phyloP scores from a whole-genome alignment of 164 flowering plant species.

The Liriodendron chinense region DNA sequence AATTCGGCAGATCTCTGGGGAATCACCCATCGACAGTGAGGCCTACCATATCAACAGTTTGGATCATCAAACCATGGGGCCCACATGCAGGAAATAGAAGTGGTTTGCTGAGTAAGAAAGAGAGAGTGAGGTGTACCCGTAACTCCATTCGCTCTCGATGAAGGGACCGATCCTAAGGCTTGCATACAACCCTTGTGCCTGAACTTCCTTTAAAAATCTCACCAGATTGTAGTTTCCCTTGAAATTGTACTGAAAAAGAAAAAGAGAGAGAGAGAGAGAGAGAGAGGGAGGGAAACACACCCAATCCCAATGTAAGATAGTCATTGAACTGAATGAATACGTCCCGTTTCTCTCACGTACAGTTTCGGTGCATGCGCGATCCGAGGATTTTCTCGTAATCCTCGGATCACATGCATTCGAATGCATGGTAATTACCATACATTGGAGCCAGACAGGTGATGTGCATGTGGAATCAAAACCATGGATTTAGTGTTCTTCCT shows the following conservation, averaged over 20 bases:
- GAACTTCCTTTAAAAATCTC: constrained; percentile 47
- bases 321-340: background rate
- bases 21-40: no score
- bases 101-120: background rate
- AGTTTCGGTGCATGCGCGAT: background rate
- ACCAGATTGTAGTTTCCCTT: constrained; percentile 50
- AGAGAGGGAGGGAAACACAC: background rate
- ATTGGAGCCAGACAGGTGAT: no score
- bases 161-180: constrained; percentile 67
- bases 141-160: constrained; percentile 66
- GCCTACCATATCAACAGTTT: no score
- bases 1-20: no score
- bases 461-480: no score
- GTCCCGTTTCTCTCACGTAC: background rate
- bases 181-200: constrained; percentile 55
- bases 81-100: no score
- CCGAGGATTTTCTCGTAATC: background rate
- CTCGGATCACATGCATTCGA: no score
- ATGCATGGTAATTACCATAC: no score
- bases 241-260: constrained; percentile 51
- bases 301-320: background rate
- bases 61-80: no score
- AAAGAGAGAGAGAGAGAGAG: no score
- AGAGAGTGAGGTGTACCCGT: constrained; percentile 34
- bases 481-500: no score